A percentile compares a stretch with the other conserved stretches of the same genome.
Evolutionary conservation across 805 yeast species (phyloP).

Genomic region (Grigorovia transvaalensis): DNA sequence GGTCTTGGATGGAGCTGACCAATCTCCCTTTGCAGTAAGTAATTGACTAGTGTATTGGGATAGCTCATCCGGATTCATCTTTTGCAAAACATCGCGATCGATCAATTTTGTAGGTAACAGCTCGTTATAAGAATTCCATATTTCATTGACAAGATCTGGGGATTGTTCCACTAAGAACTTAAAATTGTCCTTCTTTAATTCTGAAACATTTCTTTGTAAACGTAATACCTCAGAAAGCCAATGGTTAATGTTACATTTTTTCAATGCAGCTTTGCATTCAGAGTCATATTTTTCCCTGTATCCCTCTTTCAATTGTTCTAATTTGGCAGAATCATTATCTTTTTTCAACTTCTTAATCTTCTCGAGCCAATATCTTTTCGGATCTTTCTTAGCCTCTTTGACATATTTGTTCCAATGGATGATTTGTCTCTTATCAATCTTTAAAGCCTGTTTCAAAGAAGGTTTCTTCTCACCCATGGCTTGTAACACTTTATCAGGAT

Average conservation of each 20-base stretch:
- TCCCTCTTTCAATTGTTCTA: conserved; percentile 15
- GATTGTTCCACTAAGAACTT: conserved; percentile 29
- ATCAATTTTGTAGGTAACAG: conserved; percentile 16
- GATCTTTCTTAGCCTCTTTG: conserved; percentile 40
- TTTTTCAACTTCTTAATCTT: conserved; percentile 14
- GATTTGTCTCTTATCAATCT: conserved; percentile 63
- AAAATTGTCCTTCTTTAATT: conserved; percentile 21
- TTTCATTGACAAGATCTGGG: conserved; percentile 13
- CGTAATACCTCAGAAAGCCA: not conserved
- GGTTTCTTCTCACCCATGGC: conserved; percentile 87
- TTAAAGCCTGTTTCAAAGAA: conserved; percentile 51
- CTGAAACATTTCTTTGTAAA: not conserved
- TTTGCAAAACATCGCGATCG: conserved; percentile 5
- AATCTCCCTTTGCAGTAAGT: conserved; percentile 10
- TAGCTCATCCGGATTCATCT: conserved; percentile 10
- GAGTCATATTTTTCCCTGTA: not conserved
- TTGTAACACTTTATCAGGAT: conserved; percentile 72
- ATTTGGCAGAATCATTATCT: conserved; percentile 15
- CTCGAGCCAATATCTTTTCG: conserved; percentile 25
- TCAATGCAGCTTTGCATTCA: not conserved
- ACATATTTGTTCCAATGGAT: conserved; percentile 69
- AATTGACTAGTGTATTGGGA: conserved; percentile 8
- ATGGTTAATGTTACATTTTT: not conserved
- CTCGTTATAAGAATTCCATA: conserved; percentile 17
- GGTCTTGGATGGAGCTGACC: conserved; percentile 17